Conservation (phyloP, 1,139 yeast genomes). For the Candida dubliniensis region DNA sequence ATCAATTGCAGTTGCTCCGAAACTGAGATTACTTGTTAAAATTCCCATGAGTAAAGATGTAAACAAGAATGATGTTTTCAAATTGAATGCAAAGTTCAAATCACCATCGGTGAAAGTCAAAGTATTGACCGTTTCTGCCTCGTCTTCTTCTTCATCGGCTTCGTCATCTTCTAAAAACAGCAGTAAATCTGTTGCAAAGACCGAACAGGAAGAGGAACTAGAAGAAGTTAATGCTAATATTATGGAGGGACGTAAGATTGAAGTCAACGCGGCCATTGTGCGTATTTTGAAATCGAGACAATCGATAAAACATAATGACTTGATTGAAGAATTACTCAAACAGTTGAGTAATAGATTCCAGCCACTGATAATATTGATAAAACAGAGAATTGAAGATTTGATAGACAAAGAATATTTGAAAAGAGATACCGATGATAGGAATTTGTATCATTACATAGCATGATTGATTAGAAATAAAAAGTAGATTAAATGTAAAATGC, state of each 20-base stretch:
- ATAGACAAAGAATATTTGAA: constrained; percentile 82
- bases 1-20: constrained; percentile 83
- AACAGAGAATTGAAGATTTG: constrained; percentile 75
- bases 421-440: constrained; percentile 64
- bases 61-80: constrained; percentile 60
- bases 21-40: constrained; percentile 70
- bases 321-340: constrained; percentile 64
- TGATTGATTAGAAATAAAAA: constrained; percentile 7
- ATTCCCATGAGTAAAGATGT: constrained; percentile 76
- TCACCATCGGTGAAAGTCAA: constrained; percentile 73
- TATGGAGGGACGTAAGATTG: constrained; percentile 51
- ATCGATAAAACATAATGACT: constrained; percentile 58
- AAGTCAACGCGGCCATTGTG: constrained; percentile 86
- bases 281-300: constrained; percentile 82
- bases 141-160: constrained; percentile 18
- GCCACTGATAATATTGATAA: constrained; percentile 67
- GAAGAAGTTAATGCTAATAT: constrained; percentile 38
- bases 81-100: constrained; percentile 67
- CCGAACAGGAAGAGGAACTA: constrained; percentile 38
- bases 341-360: constrained; percentile 66
- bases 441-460: constrained; percentile 73
- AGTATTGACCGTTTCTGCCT: constrained; percentile 65
- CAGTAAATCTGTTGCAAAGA: constrained; percentile 27
- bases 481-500: neutral
- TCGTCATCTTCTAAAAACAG: constrained; percentile 32